A percentile compares a stretch with the other conserved stretches of the same genome.
Conservation (phyloP, 177 flowering plant species). For the Tripterygium wilfordii region DNA sequence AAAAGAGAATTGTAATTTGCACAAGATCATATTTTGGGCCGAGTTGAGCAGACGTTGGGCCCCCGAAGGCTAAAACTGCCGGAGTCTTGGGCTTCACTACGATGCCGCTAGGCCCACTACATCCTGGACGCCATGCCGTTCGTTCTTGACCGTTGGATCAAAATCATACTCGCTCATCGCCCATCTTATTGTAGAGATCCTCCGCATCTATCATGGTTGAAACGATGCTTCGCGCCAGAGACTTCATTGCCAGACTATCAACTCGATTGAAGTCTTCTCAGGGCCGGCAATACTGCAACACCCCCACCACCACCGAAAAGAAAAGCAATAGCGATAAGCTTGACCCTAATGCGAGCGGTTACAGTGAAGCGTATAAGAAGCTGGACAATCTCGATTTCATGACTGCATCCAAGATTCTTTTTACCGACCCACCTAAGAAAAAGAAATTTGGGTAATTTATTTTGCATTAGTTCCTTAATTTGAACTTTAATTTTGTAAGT, state of each 20-base stretch:
- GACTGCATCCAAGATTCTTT: constrained; percentile 1
- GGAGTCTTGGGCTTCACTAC: too few relatives aligned
- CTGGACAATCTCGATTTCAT: constrained; percentile 3
- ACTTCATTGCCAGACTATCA: not conserved
- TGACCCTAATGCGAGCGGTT: not conserved
- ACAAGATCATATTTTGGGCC: too few relatives aligned
- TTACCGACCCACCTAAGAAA: not conserved
- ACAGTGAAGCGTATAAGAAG: not conserved
- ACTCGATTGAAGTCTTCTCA: not conserved
- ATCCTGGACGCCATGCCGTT: too few relatives aligned
- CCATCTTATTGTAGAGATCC: too few relatives aligned
- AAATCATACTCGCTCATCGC: too few relatives aligned
- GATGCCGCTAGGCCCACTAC: too few relatives aligned
- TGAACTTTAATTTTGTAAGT: not conserved
- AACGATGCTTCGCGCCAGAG: not conserved
- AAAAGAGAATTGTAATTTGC: too few relatives aligned
- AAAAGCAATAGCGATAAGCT: not conserved
- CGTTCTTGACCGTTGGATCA: too few relatives aligned
- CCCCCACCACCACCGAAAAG: not conserved
- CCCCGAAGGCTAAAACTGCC: too few relatives aligned
- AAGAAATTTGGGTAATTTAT: not conserved
- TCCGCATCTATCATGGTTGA: too few relatives aligned
- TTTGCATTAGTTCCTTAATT: not conserved
- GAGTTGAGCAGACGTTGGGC: too few relatives aligned
- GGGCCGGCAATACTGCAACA: not conserved